Base-by-base conservation (phyloP, 2,329 filamentous ascomycete genomes). In the Xylariaceae sp. region DNA sequence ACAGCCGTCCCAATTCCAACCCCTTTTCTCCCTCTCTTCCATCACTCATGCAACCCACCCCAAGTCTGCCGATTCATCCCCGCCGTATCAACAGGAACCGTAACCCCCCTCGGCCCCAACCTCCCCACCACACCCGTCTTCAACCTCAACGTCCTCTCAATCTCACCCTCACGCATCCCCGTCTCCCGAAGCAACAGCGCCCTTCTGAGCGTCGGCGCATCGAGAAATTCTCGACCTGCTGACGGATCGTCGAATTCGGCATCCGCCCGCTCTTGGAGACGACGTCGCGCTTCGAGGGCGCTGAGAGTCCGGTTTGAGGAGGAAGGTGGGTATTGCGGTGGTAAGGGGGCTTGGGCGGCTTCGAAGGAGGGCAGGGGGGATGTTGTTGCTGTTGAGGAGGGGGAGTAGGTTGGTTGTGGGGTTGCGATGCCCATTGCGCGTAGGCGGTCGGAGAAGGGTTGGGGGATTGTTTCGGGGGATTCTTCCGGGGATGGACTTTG, bases 401-500 rank as follows among this genome's bases (percentile, higher is more conserved):
- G 74, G 4, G 81, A 83, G 51, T 76, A 78, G 3, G 79, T 82
- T 35, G 82, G 81, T 63, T 79, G 81, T 3, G 82, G 81, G 51
- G 80, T 76, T 7, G 76, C 81, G 35, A 83, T 73, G 67, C 82
- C 82, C 77, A 85, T 82, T 62, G 80, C 72, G 30, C 76, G 76
- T 4, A 85, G 76, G 13, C 82, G 80, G 53, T 73, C 72, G 7
- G 81, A 78, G 69, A 82, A 84, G 62, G 73, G 77, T n/a, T 73
- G 68, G 50, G 74, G 23, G 23, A 30, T 30, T 30, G 23, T 30
- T 1, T 30, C 23, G 4, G 23, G 23, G 23, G 23, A 17, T 17
- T 17, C 17, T 17, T 17, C 17, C 17, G 17, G 17, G 17, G 17
- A 17, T 57, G n/a, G 70, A 54, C 59, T 62, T 62, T 41, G 70